phyloP scores from a whole-genome alignment of 192 early-diverging fungal species.

The Rhizophagus clarus region DNA sequence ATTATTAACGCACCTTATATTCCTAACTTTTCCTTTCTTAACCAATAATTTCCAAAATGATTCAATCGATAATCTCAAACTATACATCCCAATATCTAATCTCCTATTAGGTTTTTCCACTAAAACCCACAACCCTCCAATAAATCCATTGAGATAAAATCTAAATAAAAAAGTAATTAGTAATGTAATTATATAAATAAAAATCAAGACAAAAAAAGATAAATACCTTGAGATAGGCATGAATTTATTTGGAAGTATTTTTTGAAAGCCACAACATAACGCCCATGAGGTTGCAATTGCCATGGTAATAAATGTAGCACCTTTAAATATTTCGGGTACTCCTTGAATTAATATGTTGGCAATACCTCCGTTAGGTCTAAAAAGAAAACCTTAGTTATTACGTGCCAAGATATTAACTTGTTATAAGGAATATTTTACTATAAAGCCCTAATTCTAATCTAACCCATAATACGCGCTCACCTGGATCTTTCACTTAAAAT shows the following conservation, averaged over 20 bases:
- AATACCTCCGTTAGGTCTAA: slow-evolving; percentile 4
- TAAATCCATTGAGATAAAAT: slow-evolving; percentile 37
- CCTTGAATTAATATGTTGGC: neutral
- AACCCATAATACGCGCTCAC: neutral
- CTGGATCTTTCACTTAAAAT: neutral
- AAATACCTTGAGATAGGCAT: slow-evolving; percentile 20
- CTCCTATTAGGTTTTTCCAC: slow-evolving; percentile 28
- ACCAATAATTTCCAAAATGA: slow-evolving; percentile 35
- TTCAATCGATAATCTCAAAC: slow-evolving; percentile 38
- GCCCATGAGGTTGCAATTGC: slow-evolving; percentile 27
- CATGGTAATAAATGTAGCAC: slow-evolving; percentile 26
- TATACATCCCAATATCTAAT: slow-evolving; percentile 37
- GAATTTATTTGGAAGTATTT: slow-evolving; percentile 26
- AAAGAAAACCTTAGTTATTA: neutral
- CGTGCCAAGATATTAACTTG: too few species aligned
- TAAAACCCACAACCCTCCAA: slow-evolving; percentile 39
- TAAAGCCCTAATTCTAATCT: too few species aligned
- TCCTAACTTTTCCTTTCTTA: slow-evolving; percentile 29
- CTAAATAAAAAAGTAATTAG: slow-evolving; percentile 23
- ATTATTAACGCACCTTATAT: slow-evolving; percentile 11
- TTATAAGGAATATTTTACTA: too few species aligned
- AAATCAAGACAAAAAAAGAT: neutral
- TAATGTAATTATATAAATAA: neutral
- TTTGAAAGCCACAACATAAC: slow-evolving; percentile 26
- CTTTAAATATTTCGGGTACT: slow-evolving; percentile 7